Percentiles rank a stretch among this genome's conserved stretches.
phyloP scores from a whole-genome alignment of 805 yeast species.

The Candida montana region DNA sequence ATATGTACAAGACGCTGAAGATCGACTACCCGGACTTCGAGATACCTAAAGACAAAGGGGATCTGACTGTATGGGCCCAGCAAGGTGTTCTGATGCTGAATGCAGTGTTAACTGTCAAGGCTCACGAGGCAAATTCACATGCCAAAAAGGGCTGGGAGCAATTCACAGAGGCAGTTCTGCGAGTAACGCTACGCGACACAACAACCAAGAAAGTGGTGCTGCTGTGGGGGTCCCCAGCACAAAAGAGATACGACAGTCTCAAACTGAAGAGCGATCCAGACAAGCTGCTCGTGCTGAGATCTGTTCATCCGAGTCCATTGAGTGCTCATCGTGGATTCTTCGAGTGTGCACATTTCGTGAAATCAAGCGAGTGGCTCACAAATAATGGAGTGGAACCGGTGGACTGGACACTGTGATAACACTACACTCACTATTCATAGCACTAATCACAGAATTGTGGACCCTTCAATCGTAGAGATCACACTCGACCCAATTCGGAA shows the following conservation, averaged over 20 bases:
- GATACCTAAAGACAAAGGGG: constrained; percentile 44
- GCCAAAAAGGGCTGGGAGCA: constrained; percentile 88
- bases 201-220: constrained; percentile 15
- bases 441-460: too few species aligned
- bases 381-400: constrained; percentile 39
- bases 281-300: constrained; percentile 45
- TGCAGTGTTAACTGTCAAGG: constrained; percentile 85
- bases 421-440: too few species aligned
- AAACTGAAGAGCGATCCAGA: constrained; percentile 28
- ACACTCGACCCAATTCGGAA: constrained; percentile 1
- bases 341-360: constrained; percentile 64
- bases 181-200: constrained; percentile 44
- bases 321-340: constrained; percentile 89
- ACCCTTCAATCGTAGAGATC: too few species aligned
- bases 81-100: constrained; percentile 86
- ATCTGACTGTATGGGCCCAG: constrained; percentile 76
- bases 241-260: constrained; percentile 29
- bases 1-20: constrained; percentile 75
- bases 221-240: constrained; percentile 42
- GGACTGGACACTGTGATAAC: constrained; percentile 57
- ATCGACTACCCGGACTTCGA: constrained; percentile 71
- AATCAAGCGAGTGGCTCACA: constrained; percentile 73
- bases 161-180: constrained; percentile 72
- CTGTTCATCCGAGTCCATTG: constrained; percentile 94
- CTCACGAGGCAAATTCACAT: constrained; percentile 92